Evolutionary conservation across 192 early-diverging fungal species (phyloP).

Genomic region (Backusella liffmaniae): DNA sequence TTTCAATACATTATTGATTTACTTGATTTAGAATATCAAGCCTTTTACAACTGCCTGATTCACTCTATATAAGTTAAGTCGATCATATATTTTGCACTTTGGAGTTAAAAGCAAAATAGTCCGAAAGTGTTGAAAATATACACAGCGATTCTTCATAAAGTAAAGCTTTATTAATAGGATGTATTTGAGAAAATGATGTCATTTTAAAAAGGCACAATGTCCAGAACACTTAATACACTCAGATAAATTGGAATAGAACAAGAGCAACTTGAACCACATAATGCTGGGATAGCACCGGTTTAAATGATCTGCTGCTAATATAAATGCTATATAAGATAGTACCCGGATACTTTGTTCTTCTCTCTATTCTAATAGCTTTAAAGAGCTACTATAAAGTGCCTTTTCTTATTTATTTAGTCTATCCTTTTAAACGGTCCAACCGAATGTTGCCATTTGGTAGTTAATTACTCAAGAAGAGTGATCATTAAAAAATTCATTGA

Average conservation of each 20-base stretch:
- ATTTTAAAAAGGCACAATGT: neutral
- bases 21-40: neutral
- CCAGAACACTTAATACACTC: neutral
- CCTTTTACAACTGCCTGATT: neutral
- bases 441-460: neutral
- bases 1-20: neutral
- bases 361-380: neutral
- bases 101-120: neutral
- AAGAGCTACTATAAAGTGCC: neutral
- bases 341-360: neutral
- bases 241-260: neutral
- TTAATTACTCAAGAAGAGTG: neutral
- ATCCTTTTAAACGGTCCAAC: neutral
- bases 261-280: neutral
- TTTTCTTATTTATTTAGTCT: neutral
- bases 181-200: neutral
- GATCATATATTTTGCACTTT: neutral
- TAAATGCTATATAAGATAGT: neutral
- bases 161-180: neutral
- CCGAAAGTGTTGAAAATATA: neutral
- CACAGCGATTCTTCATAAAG: neutral
- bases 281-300: neutral
- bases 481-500: neutral
- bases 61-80: neutral
- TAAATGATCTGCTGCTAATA: neutral